These are phyloP conservation scores for Hippophae gyantsensis DNA, from an alignment of 306 rosid genomes.

Conservation along the genomic window DNA sequence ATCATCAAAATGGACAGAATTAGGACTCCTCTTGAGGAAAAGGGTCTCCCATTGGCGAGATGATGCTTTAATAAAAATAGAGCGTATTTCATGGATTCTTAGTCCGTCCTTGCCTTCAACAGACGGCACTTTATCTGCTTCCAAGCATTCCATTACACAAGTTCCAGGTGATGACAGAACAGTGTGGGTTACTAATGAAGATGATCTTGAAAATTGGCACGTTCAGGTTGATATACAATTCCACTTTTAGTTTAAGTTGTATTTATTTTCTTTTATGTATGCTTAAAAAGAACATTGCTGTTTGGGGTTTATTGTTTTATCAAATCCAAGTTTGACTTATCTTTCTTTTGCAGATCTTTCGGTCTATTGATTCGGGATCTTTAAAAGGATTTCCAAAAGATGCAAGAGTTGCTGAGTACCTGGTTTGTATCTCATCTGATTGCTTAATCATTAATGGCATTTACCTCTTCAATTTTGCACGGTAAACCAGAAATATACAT, in stretches of 20 bases:
- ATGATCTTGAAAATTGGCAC: constrained; percentile 80
- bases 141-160: constrained; percentile 17
- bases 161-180: constrained; percentile 54
- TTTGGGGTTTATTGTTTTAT: constrained; percentile 13
- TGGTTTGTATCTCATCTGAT: constrained; percentile 29
- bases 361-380: constrained; percentile 94
- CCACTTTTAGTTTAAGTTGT: constrained; percentile 3
- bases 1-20: constrained; percentile 72
- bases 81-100: constrained; percentile 86
- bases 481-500: too few relatives aligned
- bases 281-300: constrained; percentile 3
- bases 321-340: background rate
- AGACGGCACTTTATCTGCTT: constrained; percentile 1
- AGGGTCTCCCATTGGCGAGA: constrained; percentile 54
- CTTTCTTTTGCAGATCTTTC: constrained; percentile 53
- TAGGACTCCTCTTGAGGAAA: constrained; percentile 40
- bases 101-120: constrained; percentile 41
- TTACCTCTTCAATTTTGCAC: background rate
- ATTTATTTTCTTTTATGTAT: constrained; percentile 2
- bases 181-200: constrained; percentile 46
- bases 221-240: constrained; percentile 62
- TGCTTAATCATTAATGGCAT: constrained; percentile 13
- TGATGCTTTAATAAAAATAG: constrained; percentile 67
- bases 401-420: constrained; percentile 28
- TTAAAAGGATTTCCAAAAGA: constrained; percentile 76